Base-by-base conservation (phyloP, 805 yeast genomes). In the Tetrapisispora phaffii region DNA sequence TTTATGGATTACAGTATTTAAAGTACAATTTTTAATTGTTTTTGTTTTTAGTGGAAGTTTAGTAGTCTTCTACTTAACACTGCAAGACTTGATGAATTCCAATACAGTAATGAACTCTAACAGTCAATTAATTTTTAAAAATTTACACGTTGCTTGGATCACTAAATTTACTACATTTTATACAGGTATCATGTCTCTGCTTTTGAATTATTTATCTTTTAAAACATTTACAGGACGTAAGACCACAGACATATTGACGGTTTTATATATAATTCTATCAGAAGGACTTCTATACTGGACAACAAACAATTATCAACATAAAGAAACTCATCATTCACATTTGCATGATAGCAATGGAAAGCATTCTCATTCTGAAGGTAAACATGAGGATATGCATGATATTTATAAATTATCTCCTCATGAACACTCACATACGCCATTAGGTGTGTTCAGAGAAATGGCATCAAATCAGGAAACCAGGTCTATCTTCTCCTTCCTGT, bases 401-500 rank as follows among this genome's bases (percentile, higher is more conserved):
- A 9, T 16, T 16, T 38, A 26, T 26, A 17, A 38, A 6, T 16
- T 19, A 17, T 26, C 28, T 3, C n/a, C 8, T 13, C 31, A 41
- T 35, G 32, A 35, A 22, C 44, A 35, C 21, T 35, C 44, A 2
- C 44, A 42, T 22, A 20, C 46, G 12, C 19, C 38, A 17, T 42
- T 45, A 26, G 47, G 49, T 40, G 49, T 56, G 10, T 50, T 65
- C 33, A 47, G 49, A 22, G 71, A 71, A 49, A 53, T 74, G 37
- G 67, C 73, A 34, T 54, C 59, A 33, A 71, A 82, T 46, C 70
- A 73, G 41, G 96, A 88, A 51, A 88, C 97, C 0, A 72, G 84
- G 49, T 87, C 95, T 12, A 93, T 93, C 26, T 89, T 93, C 64
- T 82, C 86, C 46, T 93, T 90, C 56, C 66, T 93, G 40, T 63